Conservation (phyloP, 148 eudicot species). For the Rhododendron henanense region DNA sequence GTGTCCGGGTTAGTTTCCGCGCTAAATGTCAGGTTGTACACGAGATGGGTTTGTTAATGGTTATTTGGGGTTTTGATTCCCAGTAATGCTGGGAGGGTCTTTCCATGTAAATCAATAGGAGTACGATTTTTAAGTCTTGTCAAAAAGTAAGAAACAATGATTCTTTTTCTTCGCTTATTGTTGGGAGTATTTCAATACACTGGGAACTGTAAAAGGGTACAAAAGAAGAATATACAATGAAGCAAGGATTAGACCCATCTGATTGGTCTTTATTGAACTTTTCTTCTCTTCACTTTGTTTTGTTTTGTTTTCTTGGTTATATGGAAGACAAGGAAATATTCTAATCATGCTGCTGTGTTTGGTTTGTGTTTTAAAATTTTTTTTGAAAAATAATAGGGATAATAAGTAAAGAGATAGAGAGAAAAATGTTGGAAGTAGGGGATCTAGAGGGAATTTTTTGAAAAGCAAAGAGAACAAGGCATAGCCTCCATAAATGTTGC, state of each 20-base stretch:
- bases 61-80: neutral
- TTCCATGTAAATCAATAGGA: conserved; percentile 8
- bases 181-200: neutral
- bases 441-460: no score
- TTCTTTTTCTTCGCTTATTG: neutral
- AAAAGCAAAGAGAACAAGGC: no score
- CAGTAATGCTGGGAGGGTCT: conserved; percentile 11
- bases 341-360: neutral
- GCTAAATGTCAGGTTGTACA: neutral
- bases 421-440: no score
- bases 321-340: neutral
- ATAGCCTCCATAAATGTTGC: conserved; percentile 16
- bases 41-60: conserved; percentile 8
- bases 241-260: conserved; percentile 3
- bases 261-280: neutral
- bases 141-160: neutral
- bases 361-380: no score
- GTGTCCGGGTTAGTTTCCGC: rapidly evolving
- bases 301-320: neutral
- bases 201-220: neutral
- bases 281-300: neutral
- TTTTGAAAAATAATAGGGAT: no score
- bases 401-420: no score
- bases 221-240: conserved; percentile 9
- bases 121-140: conserved; percentile 4